phyloP scores from a whole-genome alignment of 2,329 filamentous ascomycete species.

The Penicillium sclerotigenum region DNA sequence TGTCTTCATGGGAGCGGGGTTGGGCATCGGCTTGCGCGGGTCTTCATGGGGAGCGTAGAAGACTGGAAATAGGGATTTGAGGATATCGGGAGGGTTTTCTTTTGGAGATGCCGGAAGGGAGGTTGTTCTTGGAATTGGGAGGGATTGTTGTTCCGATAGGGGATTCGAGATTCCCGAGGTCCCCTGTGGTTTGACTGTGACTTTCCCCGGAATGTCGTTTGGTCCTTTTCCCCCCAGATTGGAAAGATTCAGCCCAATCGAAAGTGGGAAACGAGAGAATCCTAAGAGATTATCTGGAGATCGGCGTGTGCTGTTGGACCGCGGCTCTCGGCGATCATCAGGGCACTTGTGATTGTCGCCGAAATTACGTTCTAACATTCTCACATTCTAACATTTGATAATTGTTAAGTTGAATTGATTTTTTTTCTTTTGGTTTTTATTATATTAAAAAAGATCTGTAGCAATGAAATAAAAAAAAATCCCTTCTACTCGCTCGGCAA shows the following conservation, averaged over 20 bases:
- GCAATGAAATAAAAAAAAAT: constrained; percentile 5
- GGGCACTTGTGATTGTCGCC: constrained; percentile 30
- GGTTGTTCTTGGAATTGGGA: background rate
- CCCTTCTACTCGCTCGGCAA: constrained; percentile 5
- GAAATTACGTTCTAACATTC: background rate
- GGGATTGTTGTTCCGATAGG: background rate
- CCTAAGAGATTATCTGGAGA: background rate
- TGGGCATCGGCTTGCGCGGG: constrained; percentile 26
- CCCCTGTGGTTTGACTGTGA: constrained; percentile 1
- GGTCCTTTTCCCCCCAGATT: background rate
- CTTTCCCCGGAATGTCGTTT: constrained; percentile 4
- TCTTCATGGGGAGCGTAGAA: constrained; percentile 27
- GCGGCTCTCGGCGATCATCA: constrained; percentile 33
- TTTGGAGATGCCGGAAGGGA: background rate
- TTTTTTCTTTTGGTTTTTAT: background rate
- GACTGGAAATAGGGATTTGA: background rate
- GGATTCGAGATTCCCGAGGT: background rate
- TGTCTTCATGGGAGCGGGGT: constrained; percentile 34
- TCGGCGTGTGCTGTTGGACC: constrained; percentile 28
- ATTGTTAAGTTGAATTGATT: background rate
- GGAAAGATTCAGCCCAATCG: background rate
- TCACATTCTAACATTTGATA: background rate
- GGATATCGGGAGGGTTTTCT: background rate
- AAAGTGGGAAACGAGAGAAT: background rate
- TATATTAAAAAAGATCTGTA: background rate